Conservation (phyloP, 495 filamentous ascomycete species). For the Penicillium robsamsonii region DNA sequence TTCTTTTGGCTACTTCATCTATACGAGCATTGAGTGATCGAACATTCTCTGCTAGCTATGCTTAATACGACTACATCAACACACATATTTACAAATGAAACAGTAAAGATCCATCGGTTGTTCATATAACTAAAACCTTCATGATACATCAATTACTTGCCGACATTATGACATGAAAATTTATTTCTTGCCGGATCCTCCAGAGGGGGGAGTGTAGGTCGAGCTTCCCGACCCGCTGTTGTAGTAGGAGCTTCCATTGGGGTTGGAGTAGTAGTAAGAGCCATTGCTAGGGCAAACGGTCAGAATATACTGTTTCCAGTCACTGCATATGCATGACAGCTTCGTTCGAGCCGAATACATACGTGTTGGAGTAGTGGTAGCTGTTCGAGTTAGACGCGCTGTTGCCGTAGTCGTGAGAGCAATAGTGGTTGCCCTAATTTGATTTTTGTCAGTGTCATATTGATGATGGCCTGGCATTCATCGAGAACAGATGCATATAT, state of each 20-base stretch:
- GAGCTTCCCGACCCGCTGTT: conserved; percentile 44
- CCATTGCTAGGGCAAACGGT: conserved; percentile 33
- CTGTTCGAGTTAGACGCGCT: conserved; percentile 41
- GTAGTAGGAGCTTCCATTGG: conserved; percentile 52
- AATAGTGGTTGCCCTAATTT: conserved; percentile 51
- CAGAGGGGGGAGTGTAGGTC: conserved; percentile 34
- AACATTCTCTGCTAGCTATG: not conserved
- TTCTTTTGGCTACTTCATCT: not conserved
- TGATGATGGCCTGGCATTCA: not conserved
- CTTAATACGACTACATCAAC: not conserved
- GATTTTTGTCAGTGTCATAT: not conserved
- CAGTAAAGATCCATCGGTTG: not conserved
- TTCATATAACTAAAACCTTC: not conserved
- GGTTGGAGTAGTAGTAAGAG: conserved; percentile 54
- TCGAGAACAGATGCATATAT: not conserved
- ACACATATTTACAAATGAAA: not conserved
- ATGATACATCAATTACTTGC: not conserved
- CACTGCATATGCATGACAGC: not conserved
- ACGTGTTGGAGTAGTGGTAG: conserved; percentile 54
- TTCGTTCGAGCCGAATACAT: not conserved
- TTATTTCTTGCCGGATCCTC: conserved; percentile 20
- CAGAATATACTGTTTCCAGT: not conserved
- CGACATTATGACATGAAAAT: not conserved
- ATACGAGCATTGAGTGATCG: not conserved
- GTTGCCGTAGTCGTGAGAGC: conserved; percentile 47